Evolutionary conservation across 73 alveolate species (phyloP), one percentile per base, ranked within the genome.

Genomic region (Paramecium octaurelia): DNA sequence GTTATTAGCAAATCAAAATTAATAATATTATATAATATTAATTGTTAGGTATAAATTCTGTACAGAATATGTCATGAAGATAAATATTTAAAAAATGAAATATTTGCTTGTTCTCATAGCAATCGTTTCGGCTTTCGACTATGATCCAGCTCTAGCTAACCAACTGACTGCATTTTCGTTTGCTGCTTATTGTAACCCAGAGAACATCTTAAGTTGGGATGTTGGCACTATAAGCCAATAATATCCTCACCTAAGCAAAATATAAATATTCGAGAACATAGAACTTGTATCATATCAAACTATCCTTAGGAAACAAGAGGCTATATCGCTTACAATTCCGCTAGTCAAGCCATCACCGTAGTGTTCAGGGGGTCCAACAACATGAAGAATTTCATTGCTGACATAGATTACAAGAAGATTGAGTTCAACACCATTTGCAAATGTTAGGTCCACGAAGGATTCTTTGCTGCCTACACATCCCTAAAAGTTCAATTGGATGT

Each of bases 151-250:
- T 14, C 18, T 75, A 34, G 88, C 88, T 21, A 34, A 75, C n/a
- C 50, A 75, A 75, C 68, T 75, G 4, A 44, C 64, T 34, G 88
- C 88, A 21, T 34, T 36, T 12, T 36, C 88, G 6, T 75, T 75
- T 40, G 93, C 88, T 6, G 54, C 93, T 12, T 87, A 87, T 18
- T 87, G 93, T 20, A 68, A 85, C n/a, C 46, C 42, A 14, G 86
- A 60, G 0, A 60, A 40, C 20, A 87, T 87, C 34, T 24, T 40
- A 23, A 58, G 71, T 87, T 87, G 93, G 93, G 48, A 87, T 18
- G 50, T 68, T 20, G 93, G 93, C 8, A 24, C 38, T 57, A 54
- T 87, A 31, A 64, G 93, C 21, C 69, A 38, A 31, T 42, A 64
- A 18, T 77, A 87, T 43, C 89, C 93, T 7, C 44, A 68, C 35